These are phyloP conservation scores for Botrytis squamosa DNA, from an alignment of 2,329 filamentous ascomycete species.

Conservation along the genomic window DNA sequence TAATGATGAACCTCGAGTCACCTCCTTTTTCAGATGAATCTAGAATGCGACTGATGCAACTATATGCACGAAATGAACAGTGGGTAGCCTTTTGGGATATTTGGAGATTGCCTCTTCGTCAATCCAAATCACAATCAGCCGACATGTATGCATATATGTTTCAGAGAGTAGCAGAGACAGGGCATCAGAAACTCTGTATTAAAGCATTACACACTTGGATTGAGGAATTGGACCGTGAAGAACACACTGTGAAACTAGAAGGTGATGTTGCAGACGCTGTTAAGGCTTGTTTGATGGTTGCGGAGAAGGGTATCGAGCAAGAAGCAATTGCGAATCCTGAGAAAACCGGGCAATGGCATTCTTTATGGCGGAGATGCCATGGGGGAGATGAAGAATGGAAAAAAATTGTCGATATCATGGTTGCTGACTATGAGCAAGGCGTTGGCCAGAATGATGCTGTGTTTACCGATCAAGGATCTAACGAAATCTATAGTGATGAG, in stretches of 20 bases:
- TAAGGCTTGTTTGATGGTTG: conserved; percentile 54
- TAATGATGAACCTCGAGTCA: conserved; percentile 48
- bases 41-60: conserved; percentile 46
- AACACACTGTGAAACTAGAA: conserved; percentile 47
- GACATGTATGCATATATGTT: conserved; percentile 57
- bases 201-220: conserved; percentile 53
- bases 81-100: conserved; percentile 60
- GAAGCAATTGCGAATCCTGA: conserved; percentile 23
- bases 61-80: conserved; percentile 48
- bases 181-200: conserved; percentile 46
- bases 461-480: neutral
- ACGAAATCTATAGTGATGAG: neutral
- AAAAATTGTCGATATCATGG: neutral
- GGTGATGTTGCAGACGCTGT: conserved; percentile 49
- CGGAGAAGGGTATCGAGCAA: conserved; percentile 46
- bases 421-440: conserved; percentile 5
- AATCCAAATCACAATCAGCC: conserved; percentile 49
- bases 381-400: conserved; percentile 8
- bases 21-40: conserved; percentile 44
- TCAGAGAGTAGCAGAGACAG: conserved; percentile 46
- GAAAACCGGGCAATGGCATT: conserved; percentile 27
- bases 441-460: neutral
- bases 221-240: conserved; percentile 59
- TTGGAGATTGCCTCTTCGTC: conserved; percentile 56
- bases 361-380: conserved; percentile 27